A percentile compares a stretch with the other conserved stretches of the same genome.
Evolutionary conservation across 805 yeast species (phyloP).

Genomic region (Myxozyma mucilagina): DNA sequence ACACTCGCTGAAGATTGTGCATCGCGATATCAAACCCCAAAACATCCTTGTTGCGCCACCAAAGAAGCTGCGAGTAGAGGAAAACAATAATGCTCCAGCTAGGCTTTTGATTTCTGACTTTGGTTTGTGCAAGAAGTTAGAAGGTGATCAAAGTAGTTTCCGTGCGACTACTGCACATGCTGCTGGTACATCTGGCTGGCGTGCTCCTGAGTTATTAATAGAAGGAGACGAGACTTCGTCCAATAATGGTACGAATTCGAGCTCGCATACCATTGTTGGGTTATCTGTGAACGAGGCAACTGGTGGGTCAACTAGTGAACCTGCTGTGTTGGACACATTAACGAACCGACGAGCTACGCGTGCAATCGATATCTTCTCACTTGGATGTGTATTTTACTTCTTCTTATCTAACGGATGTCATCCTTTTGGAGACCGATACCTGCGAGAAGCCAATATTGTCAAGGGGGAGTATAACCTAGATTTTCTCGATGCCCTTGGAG

Average conservation of each 20-base stretch:
- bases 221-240: slow-evolving; percentile 35
- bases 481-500: slow-evolving; percentile 46
- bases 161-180: slow-evolving; percentile 89
- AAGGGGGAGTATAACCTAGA: slow-evolving; percentile 58
- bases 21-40: slow-evolving; percentile 92
- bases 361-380: slow-evolving; percentile 88
- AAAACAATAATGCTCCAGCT: slow-evolving; percentile 45
- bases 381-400: slow-evolving; percentile 92
- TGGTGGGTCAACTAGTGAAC: slow-evolving; percentile 38
- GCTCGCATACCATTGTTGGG: slow-evolving; percentile 4
- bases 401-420: slow-evolving; percentile 80
- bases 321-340: slow-evolving; percentile 44
- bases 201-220: slow-evolving; percentile 85
- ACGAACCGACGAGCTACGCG: slow-evolving; percentile 67
- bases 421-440: slow-evolving; percentile 91
- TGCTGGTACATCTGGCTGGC: slow-evolving; percentile 98
- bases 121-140: slow-evolving; percentile 90
- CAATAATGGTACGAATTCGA: not conserved
- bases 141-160: slow-evolving; percentile 88
- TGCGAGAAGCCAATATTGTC: slow-evolving; percentile 86
- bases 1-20: slow-evolving; percentile 88
- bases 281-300: not conserved
- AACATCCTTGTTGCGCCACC: slow-evolving; percentile 82
- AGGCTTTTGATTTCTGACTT: slow-evolving; percentile 89
- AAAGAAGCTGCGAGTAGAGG: slow-evolving; percentile 37